Conservation (phyloP, 306 rosid species). For the Lathyrus tuberosus region DNA sequence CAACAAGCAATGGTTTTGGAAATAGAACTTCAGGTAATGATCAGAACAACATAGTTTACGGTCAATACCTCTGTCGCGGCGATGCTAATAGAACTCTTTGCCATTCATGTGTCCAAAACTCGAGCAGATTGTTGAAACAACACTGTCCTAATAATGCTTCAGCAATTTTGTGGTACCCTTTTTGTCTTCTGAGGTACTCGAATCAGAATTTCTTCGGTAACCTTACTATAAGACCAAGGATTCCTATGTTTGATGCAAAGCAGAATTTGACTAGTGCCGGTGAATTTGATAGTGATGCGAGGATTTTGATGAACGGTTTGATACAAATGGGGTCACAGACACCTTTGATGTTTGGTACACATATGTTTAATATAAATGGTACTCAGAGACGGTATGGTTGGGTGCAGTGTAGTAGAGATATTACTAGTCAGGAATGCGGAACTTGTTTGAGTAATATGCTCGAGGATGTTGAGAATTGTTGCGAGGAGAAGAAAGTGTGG, state of each 20-base stretch:
- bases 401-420: conserved; percentile 55
- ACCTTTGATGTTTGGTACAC: conserved; percentile 48
- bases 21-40: conserved; percentile 37
- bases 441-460: conserved; percentile 51
- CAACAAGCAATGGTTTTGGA: conserved; percentile 47
- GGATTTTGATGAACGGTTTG: conserved; percentile 52
- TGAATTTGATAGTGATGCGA: conserved; percentile 49
- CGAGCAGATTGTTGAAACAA: conserved; percentile 42
- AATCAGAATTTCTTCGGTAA: conserved; percentile 43
- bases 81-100: conserved; percentile 44
- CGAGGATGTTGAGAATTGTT: conserved; percentile 46
- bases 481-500: conserved; percentile 48
- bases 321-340: conserved; percentile 41
- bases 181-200: conserved; percentile 51
- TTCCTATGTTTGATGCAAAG: conserved; percentile 49
- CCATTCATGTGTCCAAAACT: conserved; percentile 46
- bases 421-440: conserved; percentile 47
- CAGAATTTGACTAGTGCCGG: conserved; percentile 48
- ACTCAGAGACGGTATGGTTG: conserved; percentile 54
- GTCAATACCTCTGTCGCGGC: conserved; percentile 49
- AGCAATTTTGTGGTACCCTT: conserved; percentile 49
- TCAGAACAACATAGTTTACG: conserved; percentile 37
- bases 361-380: conserved; percentile 54
- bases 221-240: conserved; percentile 36
- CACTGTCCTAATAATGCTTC: conserved; percentile 48